Evolutionary conservation across 106 monocot genomes (phyloP), one percentile per base, ranked within the genome.

Genomic region (Phalaenopsis equestris): DNA sequence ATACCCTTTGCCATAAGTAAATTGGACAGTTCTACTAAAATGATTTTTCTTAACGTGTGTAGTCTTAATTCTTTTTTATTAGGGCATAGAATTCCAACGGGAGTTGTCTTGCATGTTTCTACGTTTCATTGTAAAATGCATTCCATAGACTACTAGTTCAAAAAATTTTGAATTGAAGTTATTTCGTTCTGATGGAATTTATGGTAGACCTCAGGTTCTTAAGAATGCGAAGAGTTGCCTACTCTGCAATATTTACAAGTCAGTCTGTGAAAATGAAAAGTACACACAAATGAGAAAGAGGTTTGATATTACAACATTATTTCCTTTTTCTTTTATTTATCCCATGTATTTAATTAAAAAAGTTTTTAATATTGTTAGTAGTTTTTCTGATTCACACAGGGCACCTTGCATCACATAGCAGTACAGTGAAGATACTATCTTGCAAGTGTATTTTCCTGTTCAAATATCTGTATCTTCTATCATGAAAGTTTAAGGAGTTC

Each of bases 151-250:
- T 42, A 42, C 23, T 48, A 76, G 23, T 76, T 52, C 30, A 11
- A 52, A 1, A 19, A 5, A 4, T 52, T 76, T 49, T 49, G n/a
- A 24, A 41, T 70, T 78, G 39, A 48, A 55, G 1, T 4, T 77
- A 41, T 39, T 52, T 78, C 19, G 14, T 52, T 73, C 58, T 75
- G 37, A 48, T 16, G 43, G 67, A 75, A 15, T 57, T 52, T 39
- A 52, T 68, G 16, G 18, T 19, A 57, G 39, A 64, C 82, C 79
- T 79, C 80, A 99, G 99, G 99, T 93, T 19, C 89, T 99, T 14
- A 93, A 89, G 82, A 91, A 87, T 87, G 94, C 95, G 75, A 95
- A 95, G 78, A 88, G 99, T 77, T 86, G 88, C 80, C 91, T 99
- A 75, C 99, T 99, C 77, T 56, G 86, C 86, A 99, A 95, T 77